A percentile compares a stretch with the other conserved stretches of the same genome.
Conservation (phyloP, 2,329 filamentous ascomycete species). For the Cercospora sp. region DNA sequence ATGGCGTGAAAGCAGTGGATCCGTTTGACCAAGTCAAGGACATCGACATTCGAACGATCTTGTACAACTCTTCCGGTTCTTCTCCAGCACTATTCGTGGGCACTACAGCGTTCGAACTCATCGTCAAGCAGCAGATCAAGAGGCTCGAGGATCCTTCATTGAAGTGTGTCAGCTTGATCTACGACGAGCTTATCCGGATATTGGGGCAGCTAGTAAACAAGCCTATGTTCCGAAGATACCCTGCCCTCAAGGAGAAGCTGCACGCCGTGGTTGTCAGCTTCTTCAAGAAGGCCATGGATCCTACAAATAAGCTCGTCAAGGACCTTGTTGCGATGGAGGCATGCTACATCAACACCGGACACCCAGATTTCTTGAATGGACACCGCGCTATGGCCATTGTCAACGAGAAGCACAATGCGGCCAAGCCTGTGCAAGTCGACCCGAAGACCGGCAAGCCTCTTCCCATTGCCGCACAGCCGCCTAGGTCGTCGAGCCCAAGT, state of each 20-base stretch:
- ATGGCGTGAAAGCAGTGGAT: slow-evolving; percentile 95
- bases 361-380: slow-evolving; percentile 96
- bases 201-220: slow-evolving; percentile 86
- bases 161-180: slow-evolving; percentile 96
- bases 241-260: slow-evolving; percentile 94
- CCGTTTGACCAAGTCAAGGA: slow-evolving; percentile 98
- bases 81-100: slow-evolving; percentile 96
- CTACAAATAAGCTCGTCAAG: slow-evolving; percentile 92
- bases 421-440: slow-evolving; percentile 90
- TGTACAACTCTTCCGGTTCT: slow-evolving; percentile 99
- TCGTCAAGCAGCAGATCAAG: slow-evolving; percentile 98
- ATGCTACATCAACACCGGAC: slow-evolving; percentile 97
- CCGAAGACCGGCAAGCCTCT: slow-evolving; percentile 98
- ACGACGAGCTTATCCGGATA: slow-evolving; percentile 95
- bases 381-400: slow-evolving; percentile 98
- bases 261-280: slow-evolving; percentile 88
- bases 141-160: slow-evolving; percentile 91
- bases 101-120: slow-evolving; percentile 96
- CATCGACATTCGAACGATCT: slow-evolving; percentile 90
- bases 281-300: slow-evolving; percentile 98
- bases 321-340: slow-evolving; percentile 95
- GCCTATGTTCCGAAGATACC: slow-evolving; percentile 87
- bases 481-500: slow-evolving; percentile 73
- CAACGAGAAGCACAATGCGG: slow-evolving; percentile 80
- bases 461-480: slow-evolving; percentile 61